Evolutionary conservation across 257 asterid species (phyloP).

Genomic region (Solanum peruvianum): DNA sequence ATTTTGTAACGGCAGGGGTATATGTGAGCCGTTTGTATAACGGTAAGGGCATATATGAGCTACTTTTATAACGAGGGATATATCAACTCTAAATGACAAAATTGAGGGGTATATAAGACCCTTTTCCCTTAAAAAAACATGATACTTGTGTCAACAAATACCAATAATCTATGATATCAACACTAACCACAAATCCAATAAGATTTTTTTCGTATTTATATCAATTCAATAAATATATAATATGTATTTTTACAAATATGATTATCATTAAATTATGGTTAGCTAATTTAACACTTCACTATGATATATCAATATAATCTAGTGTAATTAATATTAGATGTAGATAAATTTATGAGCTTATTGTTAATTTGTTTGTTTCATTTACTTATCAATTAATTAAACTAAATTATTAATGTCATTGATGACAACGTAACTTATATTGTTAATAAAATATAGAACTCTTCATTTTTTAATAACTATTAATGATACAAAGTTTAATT

Average conservation of each 20-base stretch:
- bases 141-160: too few relatives aligned
- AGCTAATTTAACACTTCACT: too few relatives aligned
- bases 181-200: neutral
- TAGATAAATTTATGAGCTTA: neutral
- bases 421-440: neutral
- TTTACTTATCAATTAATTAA: neutral
- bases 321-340: neutral
- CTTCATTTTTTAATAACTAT: neutral
- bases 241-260: fast-evolving
- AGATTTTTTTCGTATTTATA: too few relatives aligned
- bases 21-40: too few relatives aligned
- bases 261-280: neutral
- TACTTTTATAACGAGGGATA: too few relatives aligned
- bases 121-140: too few relatives aligned
- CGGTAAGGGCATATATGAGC: too few relatives aligned
- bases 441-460: neutral
- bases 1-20: too few relatives aligned
- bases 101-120: too few relatives aligned
- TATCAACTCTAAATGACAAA: too few relatives aligned
- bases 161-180: neutral
- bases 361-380: neutral
- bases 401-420: neutral
- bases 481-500: neutral
- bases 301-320: neutral
- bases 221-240: neutral